These are phyloP conservation scores for Colletotrichum truncatum DNA, from an alignment of 2,329 filamentous ascomycete genomes.

Conservation along the genomic window DNA sequence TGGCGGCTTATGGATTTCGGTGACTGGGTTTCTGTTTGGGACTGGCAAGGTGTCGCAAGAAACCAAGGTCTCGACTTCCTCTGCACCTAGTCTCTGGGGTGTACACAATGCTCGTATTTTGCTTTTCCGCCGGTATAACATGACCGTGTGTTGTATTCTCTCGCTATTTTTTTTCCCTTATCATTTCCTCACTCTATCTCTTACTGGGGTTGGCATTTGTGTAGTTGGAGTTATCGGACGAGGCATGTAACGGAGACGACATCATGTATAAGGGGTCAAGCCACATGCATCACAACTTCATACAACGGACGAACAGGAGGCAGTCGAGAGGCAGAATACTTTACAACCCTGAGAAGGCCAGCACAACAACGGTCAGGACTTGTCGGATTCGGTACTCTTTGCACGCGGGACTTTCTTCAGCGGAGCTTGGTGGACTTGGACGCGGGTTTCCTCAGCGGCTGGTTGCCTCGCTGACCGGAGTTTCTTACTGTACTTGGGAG, in stretches of 20 bases:
- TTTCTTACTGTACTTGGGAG: slow-evolving; percentile 9
- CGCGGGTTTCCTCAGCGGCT: background rate
- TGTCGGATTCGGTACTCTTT: background rate
- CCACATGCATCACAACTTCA: background rate
- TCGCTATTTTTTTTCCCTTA: background rate
- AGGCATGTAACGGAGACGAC: slow-evolving; percentile 10
- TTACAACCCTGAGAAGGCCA: background rate
- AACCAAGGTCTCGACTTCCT: slow-evolving; percentile 65
- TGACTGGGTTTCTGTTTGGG: slow-evolving; percentile 69
- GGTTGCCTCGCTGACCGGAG: background rate
- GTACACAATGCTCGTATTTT: background rate
- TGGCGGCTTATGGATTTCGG: slow-evolving; percentile 68
- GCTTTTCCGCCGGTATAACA: slow-evolving; percentile 16
- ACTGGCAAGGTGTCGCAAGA: slow-evolving; percentile 68
- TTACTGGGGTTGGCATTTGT: background rate
- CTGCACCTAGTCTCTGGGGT: slow-evolving; percentile 48
- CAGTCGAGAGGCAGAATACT: background rate
- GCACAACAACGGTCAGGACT: background rate
- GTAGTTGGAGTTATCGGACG: slow-evolving; percentile 13
- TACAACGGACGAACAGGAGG: background rate
- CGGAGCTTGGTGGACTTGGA: background rate
- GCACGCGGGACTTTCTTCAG: background rate
- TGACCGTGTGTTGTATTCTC: slow-evolving; percentile 28
- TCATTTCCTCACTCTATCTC: background rate
- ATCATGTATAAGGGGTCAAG: slow-evolving; percentile 1